Percentiles rank a stretch among this genome's conserved stretches.
Evolutionary conservation across 768 basidiomycete genomes (phyloP).

Genomic region (Lyophyllum semitale): DNA sequence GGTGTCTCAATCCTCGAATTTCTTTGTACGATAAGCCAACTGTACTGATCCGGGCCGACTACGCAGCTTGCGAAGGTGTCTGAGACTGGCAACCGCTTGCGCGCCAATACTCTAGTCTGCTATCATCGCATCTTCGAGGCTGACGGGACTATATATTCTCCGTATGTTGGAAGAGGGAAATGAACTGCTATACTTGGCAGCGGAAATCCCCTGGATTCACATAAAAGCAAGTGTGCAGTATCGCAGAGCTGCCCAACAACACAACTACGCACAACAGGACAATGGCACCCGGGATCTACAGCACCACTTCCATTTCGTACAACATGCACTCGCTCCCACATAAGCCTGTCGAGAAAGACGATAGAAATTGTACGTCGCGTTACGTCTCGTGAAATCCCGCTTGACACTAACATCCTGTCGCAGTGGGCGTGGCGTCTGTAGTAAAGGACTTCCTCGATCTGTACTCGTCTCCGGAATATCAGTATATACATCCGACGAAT

Average conservation of each 20-base stretch:
- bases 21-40: too few species aligned
- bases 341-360: not conserved
- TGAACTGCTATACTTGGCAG: not conserved
- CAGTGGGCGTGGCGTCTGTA: not conserved
- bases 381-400: not conserved
- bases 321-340: not conserved
- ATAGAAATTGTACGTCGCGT: not conserved
- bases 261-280: not conserved
- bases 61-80: too few species aligned
- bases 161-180: not conserved
- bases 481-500: constrained; percentile 8
- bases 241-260: not conserved
- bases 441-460: constrained; percentile 8
- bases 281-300: constrained; percentile 6
- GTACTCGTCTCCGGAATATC: constrained; percentile 1
- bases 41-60: too few species aligned
- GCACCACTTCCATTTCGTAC: not conserved
- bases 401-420: not conserved
- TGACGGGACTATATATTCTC: not conserved
- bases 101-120: too few species aligned
- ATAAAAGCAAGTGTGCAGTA: not conserved
- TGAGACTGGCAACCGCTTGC: too few species aligned
- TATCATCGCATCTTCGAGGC: too few species aligned
- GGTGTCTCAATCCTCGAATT: too few species aligned
- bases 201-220: not conserved